Percentiles rank a stretch among this genome's conserved stretches.
Conservation (phyloP, 2,329 filamentous ascomycete species). For the Fusarium pseudocircinatum region DNA sequence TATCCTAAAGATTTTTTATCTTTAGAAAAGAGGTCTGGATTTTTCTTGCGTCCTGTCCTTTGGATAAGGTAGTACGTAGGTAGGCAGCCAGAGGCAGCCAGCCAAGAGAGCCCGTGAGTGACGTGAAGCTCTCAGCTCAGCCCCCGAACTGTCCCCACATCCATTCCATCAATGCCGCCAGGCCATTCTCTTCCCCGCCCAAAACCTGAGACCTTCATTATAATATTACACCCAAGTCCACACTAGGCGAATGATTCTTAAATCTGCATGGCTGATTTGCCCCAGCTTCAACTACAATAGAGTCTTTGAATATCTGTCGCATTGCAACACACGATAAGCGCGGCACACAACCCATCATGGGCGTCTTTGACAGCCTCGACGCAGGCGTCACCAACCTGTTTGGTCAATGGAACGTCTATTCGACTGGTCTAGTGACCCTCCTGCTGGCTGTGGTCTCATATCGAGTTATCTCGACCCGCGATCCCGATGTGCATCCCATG, state of each 20-base stretch:
- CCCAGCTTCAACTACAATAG: neutral
- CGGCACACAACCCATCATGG: conserved; percentile 45
- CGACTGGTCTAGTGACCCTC: conserved; percentile 73
- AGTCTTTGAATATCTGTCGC: conserved; percentile 1
- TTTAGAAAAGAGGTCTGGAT: neutral
- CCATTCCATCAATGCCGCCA: conserved; percentile 26
- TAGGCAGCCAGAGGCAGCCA: conserved; percentile 17
- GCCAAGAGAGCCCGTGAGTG: neutral
- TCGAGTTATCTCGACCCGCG: conserved; percentile 74
- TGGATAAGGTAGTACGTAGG: neutral
- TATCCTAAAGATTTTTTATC: neutral
- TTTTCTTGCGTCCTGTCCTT: neutral
- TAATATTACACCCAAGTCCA: neutral
- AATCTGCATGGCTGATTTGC: neutral
- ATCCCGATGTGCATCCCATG: conserved; percentile 92
- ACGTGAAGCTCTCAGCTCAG: conserved; percentile 13
- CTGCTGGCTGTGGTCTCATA: conserved; percentile 76
- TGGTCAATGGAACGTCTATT: conserved; percentile 83
- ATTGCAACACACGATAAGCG: neutral
- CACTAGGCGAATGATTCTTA: neutral
- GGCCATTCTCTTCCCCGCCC: conserved; percentile 36
- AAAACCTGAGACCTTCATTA: conserved; percentile 20
- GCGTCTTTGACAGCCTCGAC: conserved; percentile 72
- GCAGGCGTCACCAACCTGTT: conserved; percentile 73
- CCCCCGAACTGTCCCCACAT: conserved; percentile 25